Percentiles rank a stretch among this genome's conserved stretches.
These are phyloP conservation scores for Xylariales sp. DNA, from an alignment of 2,329 filamentous ascomycete genomes.

Conservation along the genomic window DNA sequence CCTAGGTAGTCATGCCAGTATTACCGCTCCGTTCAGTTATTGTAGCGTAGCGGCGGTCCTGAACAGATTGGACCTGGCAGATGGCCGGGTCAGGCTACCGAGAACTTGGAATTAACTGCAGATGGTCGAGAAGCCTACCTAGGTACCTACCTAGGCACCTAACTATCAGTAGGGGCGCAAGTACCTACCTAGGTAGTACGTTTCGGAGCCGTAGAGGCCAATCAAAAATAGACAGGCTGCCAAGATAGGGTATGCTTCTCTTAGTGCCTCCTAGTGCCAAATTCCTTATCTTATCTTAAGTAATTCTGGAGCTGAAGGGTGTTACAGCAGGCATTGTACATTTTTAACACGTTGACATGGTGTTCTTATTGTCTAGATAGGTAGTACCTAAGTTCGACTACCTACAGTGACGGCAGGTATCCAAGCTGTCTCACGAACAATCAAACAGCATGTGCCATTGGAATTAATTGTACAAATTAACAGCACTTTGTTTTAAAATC, in stretches of 20 bases:
- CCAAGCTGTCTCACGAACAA: background rate
- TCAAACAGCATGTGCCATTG: conserved; percentile 22
- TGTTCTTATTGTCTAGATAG: conserved; percentile 24
- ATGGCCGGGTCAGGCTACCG: background rate
- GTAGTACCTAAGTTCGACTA: conserved; percentile 13
- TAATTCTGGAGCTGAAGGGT: conserved; percentile 7
- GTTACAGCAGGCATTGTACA: conserved; percentile 39
- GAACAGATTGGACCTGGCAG: background rate
- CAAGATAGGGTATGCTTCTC: conserved; percentile 13
- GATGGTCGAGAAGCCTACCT: too few species aligned
- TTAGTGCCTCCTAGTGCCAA: conserved; percentile 7
- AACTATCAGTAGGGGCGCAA: too few species aligned
- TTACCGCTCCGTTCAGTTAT: background rate
- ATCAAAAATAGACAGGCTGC: conserved; percentile 29
- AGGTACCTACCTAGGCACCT: too few species aligned
- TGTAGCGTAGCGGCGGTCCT: background rate
- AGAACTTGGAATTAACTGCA: background rate
- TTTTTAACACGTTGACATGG: conserved; percentile 47
- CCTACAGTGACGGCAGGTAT: conserved; percentile 8
- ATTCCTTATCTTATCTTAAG: conserved; percentile 47
- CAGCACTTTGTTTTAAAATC: conserved; percentile 36
- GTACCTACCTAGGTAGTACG: conserved; percentile 1
- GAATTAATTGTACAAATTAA: conserved; percentile 17
- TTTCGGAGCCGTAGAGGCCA: conserved; percentile 28
- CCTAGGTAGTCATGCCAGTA: conserved; percentile 8